These are phyloP conservation scores for Trichoderma gamsii DNA, from an alignment of 495 filamentous ascomycete genomes.

Conservation along the genomic window DNA sequence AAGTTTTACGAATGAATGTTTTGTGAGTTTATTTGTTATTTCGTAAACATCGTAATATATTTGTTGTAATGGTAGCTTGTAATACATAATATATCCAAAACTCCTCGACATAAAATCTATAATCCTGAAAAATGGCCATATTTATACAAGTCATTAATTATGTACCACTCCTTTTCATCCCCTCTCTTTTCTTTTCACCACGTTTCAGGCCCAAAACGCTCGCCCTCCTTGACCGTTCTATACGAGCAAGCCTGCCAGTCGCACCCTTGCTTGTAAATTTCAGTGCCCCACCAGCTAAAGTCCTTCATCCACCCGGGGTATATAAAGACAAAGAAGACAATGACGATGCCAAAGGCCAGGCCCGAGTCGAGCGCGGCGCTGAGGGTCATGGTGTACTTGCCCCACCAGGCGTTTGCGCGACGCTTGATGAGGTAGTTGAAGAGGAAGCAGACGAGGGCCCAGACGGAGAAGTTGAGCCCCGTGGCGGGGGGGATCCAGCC, in stretches of 20 bases:
- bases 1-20: neutral
- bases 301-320: slow-evolving; percentile 61
- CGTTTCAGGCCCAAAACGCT: slow-evolving; percentile 51
- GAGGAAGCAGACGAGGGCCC: slow-evolving; percentile 72
- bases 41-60: neutral
- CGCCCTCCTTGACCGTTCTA: slow-evolving; percentile 43
- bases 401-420: slow-evolving; percentile 68
- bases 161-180: too few species aligned
- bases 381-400: slow-evolving; percentile 84
- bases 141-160: neutral
- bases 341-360: slow-evolving; percentile 67
- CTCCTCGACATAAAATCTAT: neutral
- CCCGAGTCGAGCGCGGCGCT: slow-evolving; percentile 78
- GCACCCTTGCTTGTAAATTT: slow-evolving; percentile 60
- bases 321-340: slow-evolving; percentile 76
- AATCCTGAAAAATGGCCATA: neutral
- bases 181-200: slow-evolving; percentile 34
- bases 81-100: neutral
- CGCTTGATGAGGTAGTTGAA: slow-evolving; percentile 72
- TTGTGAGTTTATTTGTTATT: neutral
- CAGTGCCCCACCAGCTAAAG: slow-evolving; percentile 72
- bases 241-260: slow-evolving; percentile 62
- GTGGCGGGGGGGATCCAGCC: slow-evolving; percentile 83
- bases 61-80: neutral
- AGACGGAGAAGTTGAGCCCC: slow-evolving; percentile 75